phyloP scores from a whole-genome alignment of 1,139 yeast species.

The Pichia norvegensis region DNA sequence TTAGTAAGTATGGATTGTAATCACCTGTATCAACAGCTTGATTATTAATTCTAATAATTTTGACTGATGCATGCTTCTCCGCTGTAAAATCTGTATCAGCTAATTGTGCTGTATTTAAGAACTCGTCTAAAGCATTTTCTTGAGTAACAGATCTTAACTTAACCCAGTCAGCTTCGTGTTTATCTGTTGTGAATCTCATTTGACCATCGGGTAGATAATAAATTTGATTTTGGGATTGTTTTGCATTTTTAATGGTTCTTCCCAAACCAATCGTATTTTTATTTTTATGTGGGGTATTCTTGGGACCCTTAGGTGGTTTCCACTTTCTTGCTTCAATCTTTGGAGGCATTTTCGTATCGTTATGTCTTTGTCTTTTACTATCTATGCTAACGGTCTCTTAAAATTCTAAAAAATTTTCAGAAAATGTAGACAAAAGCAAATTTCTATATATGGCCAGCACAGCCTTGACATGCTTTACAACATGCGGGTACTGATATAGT shows the following conservation, averaged over 20 bases:
- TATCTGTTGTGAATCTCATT: constrained; percentile 74
- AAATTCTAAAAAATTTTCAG: constrained; percentile 1
- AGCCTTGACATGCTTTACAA: no score
- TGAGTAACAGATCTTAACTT: constrained; percentile 90
- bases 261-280: constrained; percentile 83
- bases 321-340: constrained; percentile 41
- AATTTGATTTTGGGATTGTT: constrained; percentile 60
- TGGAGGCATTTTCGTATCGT: constrained; percentile 32
- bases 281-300: constrained; percentile 76
- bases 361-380: not conserved
- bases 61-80: constrained; percentile 74
- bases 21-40: constrained; percentile 36
- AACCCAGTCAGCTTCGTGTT: constrained; percentile 82
- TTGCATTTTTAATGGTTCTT: constrained; percentile 69
- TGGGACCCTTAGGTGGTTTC: constrained; percentile 85
- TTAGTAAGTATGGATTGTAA: constrained; percentile 43
- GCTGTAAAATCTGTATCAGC: constrained; percentile 97
- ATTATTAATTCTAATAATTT: constrained; percentile 70
- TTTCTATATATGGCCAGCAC: not conserved
- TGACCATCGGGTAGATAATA: constrained; percentile 79
- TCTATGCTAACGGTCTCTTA: not conserved
- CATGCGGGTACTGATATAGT: no score
- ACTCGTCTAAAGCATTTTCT: constrained; percentile 89
- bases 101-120: constrained; percentile 86
- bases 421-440: not conserved